Percentiles rank a stretch among this genome's conserved stretches.
phyloP scores from a whole-genome alignment of 352 stramenopile genomes.

The Phytophthora pisi region DNA sequence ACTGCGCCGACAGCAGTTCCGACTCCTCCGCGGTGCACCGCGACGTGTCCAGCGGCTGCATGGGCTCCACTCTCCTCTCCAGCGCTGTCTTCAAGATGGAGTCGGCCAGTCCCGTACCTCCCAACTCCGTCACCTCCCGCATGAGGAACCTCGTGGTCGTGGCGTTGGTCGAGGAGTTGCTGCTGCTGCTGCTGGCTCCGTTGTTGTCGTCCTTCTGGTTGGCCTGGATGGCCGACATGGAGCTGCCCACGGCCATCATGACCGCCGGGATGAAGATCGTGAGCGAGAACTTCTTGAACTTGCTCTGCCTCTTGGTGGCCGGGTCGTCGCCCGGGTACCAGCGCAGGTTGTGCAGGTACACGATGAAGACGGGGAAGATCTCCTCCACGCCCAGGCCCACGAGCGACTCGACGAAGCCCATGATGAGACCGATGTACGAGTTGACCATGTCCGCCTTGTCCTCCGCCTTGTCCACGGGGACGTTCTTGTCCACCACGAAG shows the following conservation, averaged over 20 bases:
- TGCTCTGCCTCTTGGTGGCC: constrained; percentile 48
- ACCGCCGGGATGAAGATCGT: constrained; percentile 65
- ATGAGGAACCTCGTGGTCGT: constrained; percentile 39
- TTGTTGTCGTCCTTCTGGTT: constrained; percentile 52
- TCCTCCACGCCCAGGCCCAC: constrained; percentile 53
- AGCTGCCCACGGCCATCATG: constrained; percentile 43
- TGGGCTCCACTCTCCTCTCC: constrained; percentile 29
- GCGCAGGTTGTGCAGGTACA: constrained; percentile 68
- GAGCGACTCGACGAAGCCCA: constrained; percentile 63
- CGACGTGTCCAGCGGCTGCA: constrained; percentile 28
- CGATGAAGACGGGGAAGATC: constrained; percentile 63
- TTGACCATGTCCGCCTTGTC: constrained; percentile 44
- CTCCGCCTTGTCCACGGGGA: constrained; percentile 34
- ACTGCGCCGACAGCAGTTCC: constrained; percentile 8
- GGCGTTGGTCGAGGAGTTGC: not conserved
- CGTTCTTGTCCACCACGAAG: constrained; percentile 40
- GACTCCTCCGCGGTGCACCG: constrained; percentile 12
- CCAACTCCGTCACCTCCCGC: constrained; percentile 24
- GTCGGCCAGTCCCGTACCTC: constrained; percentile 9
- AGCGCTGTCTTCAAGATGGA: constrained; percentile 40
- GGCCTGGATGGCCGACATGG: constrained; percentile 58
- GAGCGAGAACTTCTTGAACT: constrained; percentile 63
- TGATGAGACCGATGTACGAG: constrained; percentile 64
- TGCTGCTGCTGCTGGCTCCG: not conserved
- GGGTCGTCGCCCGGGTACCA: constrained; percentile 60